Evolutionary conservation across 305 asterid genomes (phyloP).

Genomic region (Solanum hybrid): DNA sequence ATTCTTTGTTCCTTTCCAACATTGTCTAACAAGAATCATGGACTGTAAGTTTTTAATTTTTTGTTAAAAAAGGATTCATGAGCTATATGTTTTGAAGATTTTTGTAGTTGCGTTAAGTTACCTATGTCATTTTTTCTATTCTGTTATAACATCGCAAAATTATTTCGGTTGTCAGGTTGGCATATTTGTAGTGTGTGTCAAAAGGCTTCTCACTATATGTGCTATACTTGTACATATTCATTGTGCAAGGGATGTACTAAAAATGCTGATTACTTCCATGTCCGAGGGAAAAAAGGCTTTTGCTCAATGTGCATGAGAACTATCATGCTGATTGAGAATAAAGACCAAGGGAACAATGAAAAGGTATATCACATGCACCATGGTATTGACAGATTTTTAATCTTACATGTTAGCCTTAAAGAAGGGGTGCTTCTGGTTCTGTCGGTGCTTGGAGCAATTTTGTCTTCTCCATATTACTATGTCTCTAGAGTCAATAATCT

Average conservation of each 20-base stretch:
- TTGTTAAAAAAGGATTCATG: neutral
- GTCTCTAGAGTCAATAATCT: neutral
- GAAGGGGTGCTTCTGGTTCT: neutral
- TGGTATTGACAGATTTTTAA: neutral
- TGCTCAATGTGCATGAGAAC: constrained; percentile 72
- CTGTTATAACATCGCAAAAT: neutral
- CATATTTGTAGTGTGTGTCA: constrained; percentile 74
- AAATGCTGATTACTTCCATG: constrained; percentile 43
- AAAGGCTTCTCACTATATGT: constrained; percentile 53
- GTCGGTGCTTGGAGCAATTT: neutral
- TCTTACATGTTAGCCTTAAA: neutral
- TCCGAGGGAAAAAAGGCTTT: constrained; percentile 69
- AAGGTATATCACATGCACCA: constrained; percentile 24
- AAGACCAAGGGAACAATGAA: constrained; percentile 47
- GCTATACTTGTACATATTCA: constrained; percentile 80
- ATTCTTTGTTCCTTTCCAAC: neutral
- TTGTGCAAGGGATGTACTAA: constrained; percentile 68
- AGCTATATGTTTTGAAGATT: neutral
- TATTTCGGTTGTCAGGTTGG: constrained; percentile 54
- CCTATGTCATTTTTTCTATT: neutral
- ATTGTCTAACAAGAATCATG: neutral
- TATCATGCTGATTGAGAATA: constrained; percentile 65
- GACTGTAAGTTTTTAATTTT: neutral
- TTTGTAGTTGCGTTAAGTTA: neutral
- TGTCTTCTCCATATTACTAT: neutral